A percentile compares a stretch with the other conserved stretches of the same genome.
Evolutionary conservation across 2,329 filamentous ascomycete genomes (phyloP).

Genomic region (Fusarium nurragi): DNA sequence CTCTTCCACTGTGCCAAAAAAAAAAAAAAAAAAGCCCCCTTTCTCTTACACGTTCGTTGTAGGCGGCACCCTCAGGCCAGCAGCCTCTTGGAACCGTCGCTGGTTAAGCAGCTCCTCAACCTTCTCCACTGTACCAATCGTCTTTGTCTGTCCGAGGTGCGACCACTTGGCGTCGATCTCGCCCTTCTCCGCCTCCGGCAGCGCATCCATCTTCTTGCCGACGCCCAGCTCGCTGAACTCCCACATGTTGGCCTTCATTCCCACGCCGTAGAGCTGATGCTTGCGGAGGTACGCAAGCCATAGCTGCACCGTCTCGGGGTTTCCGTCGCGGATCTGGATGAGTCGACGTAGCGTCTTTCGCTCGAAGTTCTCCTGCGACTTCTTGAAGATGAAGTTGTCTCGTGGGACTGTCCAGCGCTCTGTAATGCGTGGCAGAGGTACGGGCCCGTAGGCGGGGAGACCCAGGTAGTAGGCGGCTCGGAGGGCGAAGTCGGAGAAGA

Average conservation of each 20-base stretch:
- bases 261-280: conserved; percentile 93
- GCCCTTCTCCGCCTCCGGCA: conserved; percentile 37
- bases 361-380: conserved; percentile 98
- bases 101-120: conserved; percentile 66
- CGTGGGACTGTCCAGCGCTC: conserved; percentile 95
- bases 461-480: conserved; percentile 94
- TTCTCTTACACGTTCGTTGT: conserved; percentile 31
- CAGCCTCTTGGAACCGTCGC: conserved; percentile 57
- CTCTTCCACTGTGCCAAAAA: not conserved
- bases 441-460: conserved; percentile 84
- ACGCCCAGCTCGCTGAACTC: conserved; percentile 79
- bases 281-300: conserved; percentile 95
- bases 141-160: conserved; percentile 63
- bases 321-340: conserved; percentile 92
- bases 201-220: conserved; percentile 40
- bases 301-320: conserved; percentile 86
- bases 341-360: conserved; percentile 84
- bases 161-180: conserved; percentile 63
- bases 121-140: conserved; percentile 61
- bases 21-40: too few relatives aligned
- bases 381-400: conserved; percentile 94
- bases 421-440: conserved; percentile 84
- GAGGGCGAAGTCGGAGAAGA: conserved; percentile 93
- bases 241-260: conserved; percentile 99
- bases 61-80: conserved; percentile 43